A percentile compares a stretch with the other conserved stretches of the same genome.
Evolutionary conservation across 768 basidiomycete species (phyloP).

Genomic region (Rhizopogon salebrosus): DNA sequence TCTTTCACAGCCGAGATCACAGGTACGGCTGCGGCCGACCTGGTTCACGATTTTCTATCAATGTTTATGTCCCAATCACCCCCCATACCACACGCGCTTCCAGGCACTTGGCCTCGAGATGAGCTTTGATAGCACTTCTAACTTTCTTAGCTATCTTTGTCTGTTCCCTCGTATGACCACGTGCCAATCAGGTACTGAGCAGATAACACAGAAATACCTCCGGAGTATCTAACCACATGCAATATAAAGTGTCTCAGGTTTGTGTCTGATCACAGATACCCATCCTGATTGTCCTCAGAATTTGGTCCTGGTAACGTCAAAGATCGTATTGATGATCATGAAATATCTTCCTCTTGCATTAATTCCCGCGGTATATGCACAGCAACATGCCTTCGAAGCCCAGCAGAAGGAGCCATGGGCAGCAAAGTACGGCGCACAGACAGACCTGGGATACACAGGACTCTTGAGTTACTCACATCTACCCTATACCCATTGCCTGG

Average conservation of each 20-base stretch:
- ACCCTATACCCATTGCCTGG: constrained; percentile 64
- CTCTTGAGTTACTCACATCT: constrained; percentile 75
- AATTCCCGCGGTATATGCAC: neutral
- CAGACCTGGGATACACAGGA: constrained; percentile 66
- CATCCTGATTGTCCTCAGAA: neutral
- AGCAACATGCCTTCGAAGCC: constrained; percentile 1
- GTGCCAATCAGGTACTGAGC: neutral
- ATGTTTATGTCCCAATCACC: constrained; percentile 28
- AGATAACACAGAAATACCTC: constrained; percentile 1
- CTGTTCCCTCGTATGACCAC: neutral
- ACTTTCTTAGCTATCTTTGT: neutral
- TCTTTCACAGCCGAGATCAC: constrained; percentile 33
- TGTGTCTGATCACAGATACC: neutral
- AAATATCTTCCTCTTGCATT: neutral
- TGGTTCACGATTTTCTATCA: constrained; percentile 41
- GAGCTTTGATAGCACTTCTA: constrained; percentile 12
- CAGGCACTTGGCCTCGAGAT: constrained; percentile 11
- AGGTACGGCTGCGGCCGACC: constrained; percentile 37
- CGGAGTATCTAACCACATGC: neutral
- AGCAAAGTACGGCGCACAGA: constrained; percentile 60
- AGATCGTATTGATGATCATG: neutral
- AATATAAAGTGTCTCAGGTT: neutral
- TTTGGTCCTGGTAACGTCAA: neutral
- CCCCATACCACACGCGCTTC: constrained; percentile 14
- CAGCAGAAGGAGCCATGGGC: constrained; percentile 38